Conservation (phyloP, 129 eudicot genomes). For the Flaveria sonorensis region DNA sequence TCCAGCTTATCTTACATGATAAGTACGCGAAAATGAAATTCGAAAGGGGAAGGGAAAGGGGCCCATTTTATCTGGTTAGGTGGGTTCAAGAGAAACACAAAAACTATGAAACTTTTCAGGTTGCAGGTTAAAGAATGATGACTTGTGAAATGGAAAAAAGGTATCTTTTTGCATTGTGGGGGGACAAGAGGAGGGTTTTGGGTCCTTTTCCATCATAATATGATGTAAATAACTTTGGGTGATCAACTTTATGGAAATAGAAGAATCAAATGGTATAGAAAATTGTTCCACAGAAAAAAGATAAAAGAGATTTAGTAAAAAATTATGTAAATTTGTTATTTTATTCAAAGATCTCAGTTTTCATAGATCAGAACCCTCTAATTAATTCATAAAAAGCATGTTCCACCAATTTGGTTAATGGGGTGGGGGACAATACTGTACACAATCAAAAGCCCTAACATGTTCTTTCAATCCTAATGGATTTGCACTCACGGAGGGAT, state of each 20-base stretch:
- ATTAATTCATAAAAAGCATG: conserved; percentile 11
- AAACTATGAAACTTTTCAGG: conserved; percentile 40
- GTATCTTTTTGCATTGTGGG: conserved; percentile 25
- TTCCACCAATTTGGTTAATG: conserved; percentile 23
- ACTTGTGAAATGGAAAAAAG: conserved; percentile 15
- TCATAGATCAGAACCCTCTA: neutral
- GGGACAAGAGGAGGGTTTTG: conserved; percentile 22
- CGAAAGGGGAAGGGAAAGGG: conserved; percentile 33
- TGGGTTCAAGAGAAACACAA: conserved; percentile 44
- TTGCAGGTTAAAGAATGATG: conserved; percentile 31
- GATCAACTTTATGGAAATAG: conserved; percentile 15
- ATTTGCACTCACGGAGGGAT: conserved; percentile 34
- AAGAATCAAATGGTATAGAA: conserved; percentile 6
- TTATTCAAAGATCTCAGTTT: conserved; percentile 1
- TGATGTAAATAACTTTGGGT: conserved; percentile 30
- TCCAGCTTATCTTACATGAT: conserved; percentile 34
- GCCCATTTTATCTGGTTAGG: conserved; percentile 53
- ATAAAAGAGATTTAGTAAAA: neutral
- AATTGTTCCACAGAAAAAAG: neutral
- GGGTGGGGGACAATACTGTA: conserved; percentile 38
- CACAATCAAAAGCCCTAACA: conserved; percentile 27
- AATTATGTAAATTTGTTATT: neutral
- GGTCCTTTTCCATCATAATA: conserved; percentile 21
- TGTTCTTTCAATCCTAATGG: conserved; percentile 34
- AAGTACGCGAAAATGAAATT: conserved; percentile 15